Evolutionary conservation across 148 eudicot genomes (phyloP), one percentile per base, ranked within the genome.

Genomic region (Nepenthes mirabilis): DNA sequence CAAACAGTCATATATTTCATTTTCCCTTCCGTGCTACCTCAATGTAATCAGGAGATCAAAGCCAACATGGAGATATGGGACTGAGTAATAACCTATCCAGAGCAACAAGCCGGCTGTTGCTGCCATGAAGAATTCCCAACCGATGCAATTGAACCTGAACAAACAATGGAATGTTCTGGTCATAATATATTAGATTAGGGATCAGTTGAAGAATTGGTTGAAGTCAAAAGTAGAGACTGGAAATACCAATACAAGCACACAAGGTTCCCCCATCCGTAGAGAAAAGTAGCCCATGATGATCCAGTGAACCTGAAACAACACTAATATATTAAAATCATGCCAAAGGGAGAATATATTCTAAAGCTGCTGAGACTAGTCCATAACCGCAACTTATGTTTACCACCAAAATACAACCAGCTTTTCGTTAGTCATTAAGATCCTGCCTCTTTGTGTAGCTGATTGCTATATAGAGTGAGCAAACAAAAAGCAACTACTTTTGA

Each of bases 241-340:
- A 23, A 47, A 56, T 73, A 93, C 98, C 84, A 70, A 73, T 75
- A 91, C 72, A 91, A 55, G 76, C 88, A 83, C 66, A 80, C 10
- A 47, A 91, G 90, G 79, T 91, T 91, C 13, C 94, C 96, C 98
- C 96, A 91, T 60, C 98, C 98, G 62, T 88, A 91, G 7, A 91
- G 74, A 45, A 88, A 52, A 37, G 90, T 69, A 43, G 88, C 94
- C 98, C 98, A 93, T 10, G 64, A 53, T 66, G 96, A 85, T 69
- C 98, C 98, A 55, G 78, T 78, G 70, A 93, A 93, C 98, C 98
- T 93, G 90, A 74, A 74, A 36, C 43, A 49, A 11, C n/a, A n/a
- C 12, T 11, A 14, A n/a, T 33, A 2, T 4, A 14, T 54, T 11
- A 54, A 54, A n/a, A 7, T 14, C 3, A 5, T 4, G 5, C 33